Evolutionary conservation across 495 filamentous ascomycete species (phyloP).

Genomic region (Xylaria acuta): DNA sequence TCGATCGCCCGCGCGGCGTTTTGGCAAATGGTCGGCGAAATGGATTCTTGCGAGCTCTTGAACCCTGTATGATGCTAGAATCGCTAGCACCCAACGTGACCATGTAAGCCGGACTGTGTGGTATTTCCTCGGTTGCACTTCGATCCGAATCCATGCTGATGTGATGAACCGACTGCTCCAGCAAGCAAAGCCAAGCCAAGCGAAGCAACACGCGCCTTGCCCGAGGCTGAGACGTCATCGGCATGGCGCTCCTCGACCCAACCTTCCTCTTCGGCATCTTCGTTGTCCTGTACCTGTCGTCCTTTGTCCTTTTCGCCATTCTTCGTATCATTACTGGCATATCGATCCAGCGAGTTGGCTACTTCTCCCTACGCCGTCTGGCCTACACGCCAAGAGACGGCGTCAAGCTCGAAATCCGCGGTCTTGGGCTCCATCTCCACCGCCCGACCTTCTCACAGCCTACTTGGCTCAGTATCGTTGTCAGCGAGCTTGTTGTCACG

Average conservation of each 20-base stretch:
- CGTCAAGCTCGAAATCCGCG: constrained; percentile 85
- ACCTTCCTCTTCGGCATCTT: constrained; percentile 85
- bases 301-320: constrained; percentile 93
- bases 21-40: constrained; percentile 16
- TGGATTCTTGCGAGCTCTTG: constrained; percentile 20
- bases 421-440: constrained; percentile 85
- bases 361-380: constrained; percentile 86
- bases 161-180: constrained; percentile 19
- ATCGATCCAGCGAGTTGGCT: constrained; percentile 94
- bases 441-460: constrained; percentile 95
- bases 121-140: neutral
- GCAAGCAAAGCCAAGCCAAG: constrained; percentile 16
- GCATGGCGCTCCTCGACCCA: constrained; percentile 63
- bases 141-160: constrained; percentile 23
- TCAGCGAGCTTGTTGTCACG: constrained; percentile 83
- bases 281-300: constrained; percentile 85
- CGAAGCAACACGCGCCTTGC: constrained; percentile 38
- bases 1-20: neutral
- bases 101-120: constrained; percentile 31
- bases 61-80: constrained; percentile 35
- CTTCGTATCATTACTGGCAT: constrained; percentile 90
- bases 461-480: constrained; percentile 91
- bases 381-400: constrained; percentile 87
- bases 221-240: constrained; percentile 28
- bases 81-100: constrained; percentile 28